A percentile compares a stretch with the other conserved stretches of the same genome.
phyloP scores from a whole-genome alignment of 345 rosid genomes.

The Corchorus olitorius region DNA sequence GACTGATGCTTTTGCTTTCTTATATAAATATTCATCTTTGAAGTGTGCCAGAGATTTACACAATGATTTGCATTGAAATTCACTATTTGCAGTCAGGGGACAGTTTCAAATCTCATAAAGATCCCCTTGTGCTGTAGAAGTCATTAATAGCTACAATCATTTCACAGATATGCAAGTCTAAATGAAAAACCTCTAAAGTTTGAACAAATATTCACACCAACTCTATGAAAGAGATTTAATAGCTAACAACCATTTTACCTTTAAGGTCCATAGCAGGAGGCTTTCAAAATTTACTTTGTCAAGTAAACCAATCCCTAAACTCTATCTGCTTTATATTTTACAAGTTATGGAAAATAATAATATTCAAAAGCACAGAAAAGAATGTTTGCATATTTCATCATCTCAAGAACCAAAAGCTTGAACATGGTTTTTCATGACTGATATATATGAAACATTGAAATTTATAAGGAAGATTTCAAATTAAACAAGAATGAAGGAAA shows the following conservation, averaged over 20 bases:
- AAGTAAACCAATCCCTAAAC: neutral
- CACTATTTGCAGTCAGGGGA: neutral
- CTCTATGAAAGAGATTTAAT: too few species aligned
- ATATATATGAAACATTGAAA: neutral
- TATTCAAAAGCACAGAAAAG: neutral
- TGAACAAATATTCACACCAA: neutral
- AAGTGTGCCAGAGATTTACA: neutral
- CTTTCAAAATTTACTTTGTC: neutral
- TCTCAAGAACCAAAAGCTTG: neutral
- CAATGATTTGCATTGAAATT: neutral
- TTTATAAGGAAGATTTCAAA: neutral
- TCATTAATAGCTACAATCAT: neutral
- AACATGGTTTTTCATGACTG: neutral
- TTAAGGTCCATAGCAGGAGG: neutral
- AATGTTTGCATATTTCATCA: neutral
- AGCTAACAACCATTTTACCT: too few species aligned
- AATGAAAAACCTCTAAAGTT: neutral
- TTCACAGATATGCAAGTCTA: neutral
- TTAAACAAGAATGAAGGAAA: neutral
- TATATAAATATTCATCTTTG: neutral
- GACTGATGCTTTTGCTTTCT: neutral
- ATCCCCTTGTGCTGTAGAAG: neutral
- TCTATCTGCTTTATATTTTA: neutral
- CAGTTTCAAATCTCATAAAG: neutral
- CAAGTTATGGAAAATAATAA: neutral